Conservation (phyloP, 805 yeast species). For the Wickerhamomyces ciferrii region DNA sequence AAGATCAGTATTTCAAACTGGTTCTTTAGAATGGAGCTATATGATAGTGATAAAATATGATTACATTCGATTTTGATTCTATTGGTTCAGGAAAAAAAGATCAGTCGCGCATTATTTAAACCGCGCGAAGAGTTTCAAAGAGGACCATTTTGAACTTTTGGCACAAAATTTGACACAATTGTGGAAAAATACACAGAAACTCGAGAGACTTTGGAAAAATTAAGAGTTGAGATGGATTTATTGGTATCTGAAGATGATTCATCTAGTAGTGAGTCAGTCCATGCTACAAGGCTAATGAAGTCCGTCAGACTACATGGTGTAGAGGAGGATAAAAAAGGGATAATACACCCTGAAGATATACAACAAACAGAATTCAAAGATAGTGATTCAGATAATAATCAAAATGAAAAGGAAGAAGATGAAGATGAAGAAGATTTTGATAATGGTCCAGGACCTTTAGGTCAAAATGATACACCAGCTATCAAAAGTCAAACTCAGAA, state of each 20-base stretch:
- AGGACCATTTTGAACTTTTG: neutral
- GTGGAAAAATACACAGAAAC: too few species aligned
- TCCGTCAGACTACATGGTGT: neutral
- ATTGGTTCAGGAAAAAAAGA: neutral
- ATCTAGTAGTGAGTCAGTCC: constrained; percentile 13
- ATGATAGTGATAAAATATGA: too few species aligned
- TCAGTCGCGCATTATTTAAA: neutral
- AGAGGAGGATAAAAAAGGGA: neutral
- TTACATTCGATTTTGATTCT: neutral
- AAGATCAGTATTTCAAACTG: neutral
- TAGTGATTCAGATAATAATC: neutral
- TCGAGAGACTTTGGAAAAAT: too few species aligned
- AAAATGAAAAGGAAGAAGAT: neutral
- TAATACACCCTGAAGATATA: neutral
- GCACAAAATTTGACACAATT: neutral
- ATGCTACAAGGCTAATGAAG: constrained; percentile 1
- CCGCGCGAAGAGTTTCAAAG: too few species aligned
- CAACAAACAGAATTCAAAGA: neutral
- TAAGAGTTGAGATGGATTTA: constrained; percentile 3
- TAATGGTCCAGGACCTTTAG: neutral
- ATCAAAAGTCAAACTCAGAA: constrained; percentile 16
- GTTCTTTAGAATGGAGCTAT: neutral
- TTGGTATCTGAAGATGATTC: constrained; percentile 21
- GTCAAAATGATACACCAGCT: neutral
- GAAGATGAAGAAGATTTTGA: constrained; percentile 1